These are phyloP conservation scores for Taiozyma sp. DNA, from an alignment of 1,139 yeast species.

Conservation along the genomic window DNA sequence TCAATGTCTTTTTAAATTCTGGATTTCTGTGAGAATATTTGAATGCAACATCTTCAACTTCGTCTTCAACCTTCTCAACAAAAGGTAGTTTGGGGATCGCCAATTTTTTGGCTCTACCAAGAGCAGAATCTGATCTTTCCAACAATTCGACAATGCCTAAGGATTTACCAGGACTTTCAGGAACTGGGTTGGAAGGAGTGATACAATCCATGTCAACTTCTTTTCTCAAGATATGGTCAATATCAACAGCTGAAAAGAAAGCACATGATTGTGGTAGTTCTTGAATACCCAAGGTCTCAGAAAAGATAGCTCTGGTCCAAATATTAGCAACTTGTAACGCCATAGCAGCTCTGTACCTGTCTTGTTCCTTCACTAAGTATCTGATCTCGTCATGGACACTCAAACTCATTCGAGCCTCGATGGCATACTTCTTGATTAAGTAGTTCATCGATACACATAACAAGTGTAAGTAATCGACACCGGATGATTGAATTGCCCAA, in stretches of 20 bases:
- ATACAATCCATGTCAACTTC: constrained; percentile 87
- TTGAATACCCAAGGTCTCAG: constrained; percentile 84
- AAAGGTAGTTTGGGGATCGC: constrained; percentile 9
- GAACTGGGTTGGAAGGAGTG: constrained; percentile 76
- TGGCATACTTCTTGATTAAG: constrained; percentile 53
- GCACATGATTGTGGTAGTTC: constrained; percentile 96
- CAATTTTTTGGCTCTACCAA: constrained; percentile 17
- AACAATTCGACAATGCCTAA: constrained; percentile 55
- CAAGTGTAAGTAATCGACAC: constrained; percentile 91
- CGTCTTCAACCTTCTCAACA: constrained; percentile 9
- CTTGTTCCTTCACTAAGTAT: constrained; percentile 69
- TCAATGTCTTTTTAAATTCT: constrained; percentile 21
- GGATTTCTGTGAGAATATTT: constrained; percentile 16
- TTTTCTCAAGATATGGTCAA: constrained; percentile 82
- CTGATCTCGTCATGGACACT: constrained; percentile 97
- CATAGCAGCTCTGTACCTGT: constrained; percentile 71
- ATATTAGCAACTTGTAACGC: constrained; percentile 84
- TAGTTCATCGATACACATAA: constrained; percentile 87
- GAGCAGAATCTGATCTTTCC: constrained; percentile 26
- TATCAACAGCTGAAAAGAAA: constrained; percentile 90
- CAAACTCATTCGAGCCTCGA: constrained; percentile 74
- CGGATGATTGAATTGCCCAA: constrained; percentile 98
- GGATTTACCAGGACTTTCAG: constrained; percentile 80
- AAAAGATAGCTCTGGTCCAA: constrained; percentile 97
- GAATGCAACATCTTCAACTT: constrained; percentile 1